Percentiles rank a stretch among this genome's conserved stretches.
These are phyloP conservation scores for Cladosporium halotolerans DNA, from an alignment of 2,329 filamentous ascomycete species.

Conservation along the genomic window DNA sequence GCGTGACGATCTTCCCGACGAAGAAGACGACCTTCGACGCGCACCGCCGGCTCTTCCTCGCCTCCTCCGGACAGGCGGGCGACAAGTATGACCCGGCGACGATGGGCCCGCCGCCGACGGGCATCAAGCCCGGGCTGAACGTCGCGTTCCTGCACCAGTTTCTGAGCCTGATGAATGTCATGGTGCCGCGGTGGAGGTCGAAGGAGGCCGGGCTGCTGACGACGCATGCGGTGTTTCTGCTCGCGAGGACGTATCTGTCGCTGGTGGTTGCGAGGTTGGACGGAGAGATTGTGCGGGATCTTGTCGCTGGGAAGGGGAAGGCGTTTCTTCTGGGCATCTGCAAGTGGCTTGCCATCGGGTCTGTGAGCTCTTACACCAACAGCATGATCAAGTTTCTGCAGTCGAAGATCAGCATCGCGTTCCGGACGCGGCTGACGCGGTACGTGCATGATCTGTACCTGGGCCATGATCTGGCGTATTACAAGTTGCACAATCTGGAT, in stretches of 20 bases:
- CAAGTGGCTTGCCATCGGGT: slow-evolving; percentile 94
- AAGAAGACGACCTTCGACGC: slow-evolving; percentile 95
- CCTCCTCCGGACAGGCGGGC: slow-evolving; percentile 63
- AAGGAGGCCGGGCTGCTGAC: slow-evolving; percentile 89
- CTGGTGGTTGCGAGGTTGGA: slow-evolving; percentile 87
- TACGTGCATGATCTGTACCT: slow-evolving; percentile 98
- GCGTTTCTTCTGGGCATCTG: slow-evolving; percentile 80
- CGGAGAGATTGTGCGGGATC: slow-evolving; percentile 89
- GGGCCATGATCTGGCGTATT: slow-evolving; percentile 91
- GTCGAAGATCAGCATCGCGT: slow-evolving; percentile 96
- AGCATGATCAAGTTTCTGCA: slow-evolving; percentile 99
- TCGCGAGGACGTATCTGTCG: slow-evolving; percentile 89
- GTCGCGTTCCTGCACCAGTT: slow-evolving; percentile 96
- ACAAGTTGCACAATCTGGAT: slow-evolving; percentile 88
- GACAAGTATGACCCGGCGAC: slow-evolving; percentile 14
- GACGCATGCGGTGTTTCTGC: slow-evolving; percentile 81
- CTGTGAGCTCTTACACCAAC: slow-evolving; percentile 92
- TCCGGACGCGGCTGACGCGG: slow-evolving; percentile 85
- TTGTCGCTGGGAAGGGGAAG: slow-evolving; percentile 90
- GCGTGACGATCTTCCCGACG: slow-evolving; percentile 84
- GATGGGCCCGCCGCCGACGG: slow-evolving; percentile 66
- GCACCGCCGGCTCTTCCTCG: slow-evolving; percentile 85
- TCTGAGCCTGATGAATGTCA: slow-evolving; percentile 89
- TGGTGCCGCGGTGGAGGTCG: slow-evolving; percentile 91
- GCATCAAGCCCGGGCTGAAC: slow-evolving; percentile 91